These are phyloP conservation scores for Sporothrix luriei DNA, from an alignment of 2,329 filamentous ascomycete genomes.

Conservation along the genomic window DNA sequence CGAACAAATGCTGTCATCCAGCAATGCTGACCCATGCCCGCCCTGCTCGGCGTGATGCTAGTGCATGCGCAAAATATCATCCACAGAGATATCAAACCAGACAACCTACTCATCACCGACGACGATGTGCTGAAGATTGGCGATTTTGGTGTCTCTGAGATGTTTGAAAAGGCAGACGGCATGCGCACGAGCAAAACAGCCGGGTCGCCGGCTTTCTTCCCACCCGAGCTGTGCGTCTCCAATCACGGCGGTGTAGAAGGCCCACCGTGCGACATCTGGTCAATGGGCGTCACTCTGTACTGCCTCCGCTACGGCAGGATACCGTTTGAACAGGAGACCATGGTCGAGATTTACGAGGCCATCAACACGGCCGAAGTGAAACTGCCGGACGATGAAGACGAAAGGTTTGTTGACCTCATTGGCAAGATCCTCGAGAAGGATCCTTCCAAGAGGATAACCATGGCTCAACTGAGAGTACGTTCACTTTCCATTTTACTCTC, in stretches of 20 bases:
- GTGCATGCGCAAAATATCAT: constrained; percentile 94
- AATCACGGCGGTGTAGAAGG: constrained; percentile 87
- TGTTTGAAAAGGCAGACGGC: constrained; percentile 82
- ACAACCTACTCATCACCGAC: constrained; percentile 86
- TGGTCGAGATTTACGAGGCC: constrained; percentile 86
- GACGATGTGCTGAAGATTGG: constrained; percentile 96
- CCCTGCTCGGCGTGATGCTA: constrained; percentile 40
- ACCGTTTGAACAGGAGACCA: constrained; percentile 77
- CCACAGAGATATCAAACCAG: constrained; percentile 96
- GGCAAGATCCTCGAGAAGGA: constrained; percentile 77
- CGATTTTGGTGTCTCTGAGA: constrained; percentile 98
- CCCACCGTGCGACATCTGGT: constrained; percentile 93
- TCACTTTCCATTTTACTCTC: constrained; percentile 29
- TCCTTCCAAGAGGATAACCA: constrained; percentile 77
- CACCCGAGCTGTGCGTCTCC: constrained; percentile 85
- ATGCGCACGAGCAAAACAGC: constrained; percentile 94
- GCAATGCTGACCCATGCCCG: background rate
- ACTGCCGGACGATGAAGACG: constrained; percentile 65
- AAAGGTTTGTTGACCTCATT: constrained; percentile 75
- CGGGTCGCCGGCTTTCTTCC: constrained; percentile 91
- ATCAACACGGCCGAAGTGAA: constrained; percentile 72
- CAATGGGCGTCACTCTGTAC: constrained; percentile 94
- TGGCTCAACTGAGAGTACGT: constrained; percentile 77
- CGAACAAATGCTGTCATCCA: background rate
- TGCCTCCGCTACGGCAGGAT: constrained; percentile 87